Conservation (phyloP, 371 early-diverging fungal genomes). For the Cokeromyces recurvatus region DNA sequence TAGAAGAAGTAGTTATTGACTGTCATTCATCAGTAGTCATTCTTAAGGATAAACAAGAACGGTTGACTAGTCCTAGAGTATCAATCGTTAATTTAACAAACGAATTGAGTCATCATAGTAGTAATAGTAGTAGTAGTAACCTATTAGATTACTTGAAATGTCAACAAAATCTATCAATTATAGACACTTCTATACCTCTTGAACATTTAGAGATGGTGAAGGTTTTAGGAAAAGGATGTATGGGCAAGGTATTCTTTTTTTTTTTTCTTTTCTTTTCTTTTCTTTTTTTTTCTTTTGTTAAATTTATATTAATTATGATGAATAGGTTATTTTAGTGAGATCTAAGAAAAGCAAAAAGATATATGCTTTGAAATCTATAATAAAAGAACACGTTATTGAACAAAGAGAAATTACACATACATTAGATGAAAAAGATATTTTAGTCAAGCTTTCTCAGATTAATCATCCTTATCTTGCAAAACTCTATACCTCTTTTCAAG, state of each 20-base stretch:
- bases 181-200: conserved; percentile 15
- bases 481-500: conserved; percentile 91
- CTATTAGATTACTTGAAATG: no score
- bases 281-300: no score
- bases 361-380: conserved; percentile 94
- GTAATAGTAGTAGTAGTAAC: background rate
- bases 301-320: no score
- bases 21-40: conserved; percentile 3
- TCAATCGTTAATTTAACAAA: conserved; percentile 1
- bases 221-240: conserved; percentile 71
- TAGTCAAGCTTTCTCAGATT: conserved; percentile 37
- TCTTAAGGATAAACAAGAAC: no score
- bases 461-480: conserved; percentile 92
- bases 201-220: conserved; percentile 61
- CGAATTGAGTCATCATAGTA: background rate
- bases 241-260: conserved; percentile 73
- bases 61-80: no score
- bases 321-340: conserved; percentile 94
- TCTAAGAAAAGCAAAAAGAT: conserved; percentile 42
- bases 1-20: no score
- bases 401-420: conserved; percentile 86
- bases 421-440: conserved; percentile 39
- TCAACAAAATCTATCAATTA: background rate
- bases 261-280: no score
- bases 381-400: conserved; percentile 89